Evolutionary conservation across 768 basidiomycete species (phyloP).

Genomic region (Lanmaoa rubissima): DNA sequence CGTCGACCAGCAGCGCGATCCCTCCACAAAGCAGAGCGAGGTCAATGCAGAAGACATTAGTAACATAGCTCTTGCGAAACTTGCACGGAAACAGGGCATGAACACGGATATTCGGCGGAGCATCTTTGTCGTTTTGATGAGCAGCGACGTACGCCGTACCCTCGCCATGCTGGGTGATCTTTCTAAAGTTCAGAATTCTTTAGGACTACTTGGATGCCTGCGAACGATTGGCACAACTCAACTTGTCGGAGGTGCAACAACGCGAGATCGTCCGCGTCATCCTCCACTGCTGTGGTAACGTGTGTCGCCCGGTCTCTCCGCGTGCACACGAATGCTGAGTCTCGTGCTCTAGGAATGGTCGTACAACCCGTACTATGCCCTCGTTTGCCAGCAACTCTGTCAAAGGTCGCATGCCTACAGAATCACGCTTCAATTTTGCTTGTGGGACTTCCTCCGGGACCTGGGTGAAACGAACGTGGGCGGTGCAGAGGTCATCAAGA

Average conservation of each 20-base stretch:
- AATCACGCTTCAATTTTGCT: conserved; percentile 89
- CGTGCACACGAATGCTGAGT: not conserved
- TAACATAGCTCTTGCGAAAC: conserved; percentile 53
- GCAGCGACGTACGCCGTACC: conserved; percentile 70
- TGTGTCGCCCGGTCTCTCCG: conserved; percentile 33
- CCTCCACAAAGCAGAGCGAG: conserved; percentile 19
- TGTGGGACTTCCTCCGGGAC: conserved; percentile 96
- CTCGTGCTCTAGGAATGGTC: conserved; percentile 58
- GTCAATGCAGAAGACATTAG: conserved; percentile 31
- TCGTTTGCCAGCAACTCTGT: conserved; percentile 84
- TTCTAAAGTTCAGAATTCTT: not conserved
- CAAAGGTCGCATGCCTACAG: conserved; percentile 76
- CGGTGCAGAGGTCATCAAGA: conserved; percentile 74
- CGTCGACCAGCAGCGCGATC: conserved; percentile 56
- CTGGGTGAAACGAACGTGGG: conserved; percentile 83
- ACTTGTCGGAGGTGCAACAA: conserved; percentile 85
- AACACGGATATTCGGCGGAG: conserved; percentile 93
- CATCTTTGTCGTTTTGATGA: conserved; percentile 94
- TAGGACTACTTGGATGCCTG: conserved; percentile 98
- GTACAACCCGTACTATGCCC: conserved; percentile 95
- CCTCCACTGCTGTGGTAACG: conserved; percentile 90
- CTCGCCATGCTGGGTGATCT: not conserved
- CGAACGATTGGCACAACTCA: conserved; percentile 81
- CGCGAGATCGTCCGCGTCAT: conserved; percentile 93
- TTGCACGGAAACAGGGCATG: conserved; percentile 97